These are phyloP conservation scores for Elasticomyces elasticus DNA, from an alignment of 495 filamentous ascomycete species.

Conservation along the genomic window DNA sequence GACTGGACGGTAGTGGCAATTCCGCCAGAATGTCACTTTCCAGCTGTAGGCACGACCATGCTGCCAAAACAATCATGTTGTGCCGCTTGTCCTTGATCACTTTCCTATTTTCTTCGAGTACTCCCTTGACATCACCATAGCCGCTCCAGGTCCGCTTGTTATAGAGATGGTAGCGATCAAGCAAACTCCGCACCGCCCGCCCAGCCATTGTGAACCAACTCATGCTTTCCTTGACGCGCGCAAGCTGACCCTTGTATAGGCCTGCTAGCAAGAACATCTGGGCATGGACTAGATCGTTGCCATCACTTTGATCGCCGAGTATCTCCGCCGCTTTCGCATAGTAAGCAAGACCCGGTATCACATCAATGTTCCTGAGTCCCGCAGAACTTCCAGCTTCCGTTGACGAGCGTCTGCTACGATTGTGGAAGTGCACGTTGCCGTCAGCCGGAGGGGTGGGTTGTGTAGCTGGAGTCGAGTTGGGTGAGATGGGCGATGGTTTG, in stretches of 20 bases:
- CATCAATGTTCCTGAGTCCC: constrained; percentile 59
- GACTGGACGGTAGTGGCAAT: constrained; percentile 56
- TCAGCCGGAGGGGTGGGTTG: constrained; percentile 16
- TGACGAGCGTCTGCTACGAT: constrained; percentile 15
- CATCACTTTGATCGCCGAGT: constrained; percentile 68
- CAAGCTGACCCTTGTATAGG: constrained; percentile 79
- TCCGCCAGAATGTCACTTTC: constrained; percentile 96
- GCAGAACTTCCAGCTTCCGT: constrained; percentile 1
- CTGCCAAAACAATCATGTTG: constrained; percentile 45
- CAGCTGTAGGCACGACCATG: constrained; percentile 89
- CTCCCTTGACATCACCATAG: constrained; percentile 13
- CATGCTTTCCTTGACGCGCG: constrained; percentile 80
- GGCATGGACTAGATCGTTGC: constrained; percentile 67
- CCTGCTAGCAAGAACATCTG: constrained; percentile 81
- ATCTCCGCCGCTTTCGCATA: constrained; percentile 81
- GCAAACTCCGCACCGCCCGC: constrained; percentile 61
- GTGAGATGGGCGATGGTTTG: constrained; percentile 25
- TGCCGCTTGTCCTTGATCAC: constrained; percentile 20
- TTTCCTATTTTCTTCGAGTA: constrained; percentile 2
- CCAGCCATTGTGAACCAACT: constrained; percentile 76
- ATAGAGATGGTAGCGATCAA: constrained; percentile 52
- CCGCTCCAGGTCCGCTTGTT: constrained; percentile 21
- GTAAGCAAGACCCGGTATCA: constrained; percentile 80
- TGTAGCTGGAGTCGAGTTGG: constrained; percentile 18
- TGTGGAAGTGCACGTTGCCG: neutral